Conservation (phyloP, 2,329 filamentous ascomycete genomes). For the Fragosphaeria purpurea region DNA sequence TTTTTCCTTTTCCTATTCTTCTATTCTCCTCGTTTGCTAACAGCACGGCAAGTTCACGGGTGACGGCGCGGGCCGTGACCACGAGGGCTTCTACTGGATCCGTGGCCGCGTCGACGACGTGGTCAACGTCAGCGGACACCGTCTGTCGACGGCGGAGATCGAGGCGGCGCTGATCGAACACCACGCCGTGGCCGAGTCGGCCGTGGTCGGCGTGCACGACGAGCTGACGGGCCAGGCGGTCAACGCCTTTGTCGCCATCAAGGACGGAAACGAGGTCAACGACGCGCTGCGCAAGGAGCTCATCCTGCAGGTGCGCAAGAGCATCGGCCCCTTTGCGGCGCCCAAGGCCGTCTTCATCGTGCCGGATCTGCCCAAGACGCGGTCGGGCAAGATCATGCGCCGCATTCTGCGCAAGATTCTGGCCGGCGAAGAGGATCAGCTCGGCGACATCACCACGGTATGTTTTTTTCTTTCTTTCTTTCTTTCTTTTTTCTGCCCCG, state of each 20-base stretch:
- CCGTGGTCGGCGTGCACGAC: slow-evolving; percentile 85
- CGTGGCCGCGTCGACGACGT: slow-evolving; percentile 96
- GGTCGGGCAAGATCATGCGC: slow-evolving; percentile 98
- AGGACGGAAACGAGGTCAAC: slow-evolving; percentile 65
- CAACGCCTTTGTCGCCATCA: slow-evolving; percentile 91
- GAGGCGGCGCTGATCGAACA: slow-evolving; percentile 95
- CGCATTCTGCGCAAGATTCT: slow-evolving; percentile 95
- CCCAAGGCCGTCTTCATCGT: slow-evolving; percentile 90
- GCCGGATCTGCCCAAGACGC: slow-evolving; percentile 90
- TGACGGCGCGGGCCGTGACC: slow-evolving; percentile 89
- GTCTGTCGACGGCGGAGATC: slow-evolving; percentile 93
- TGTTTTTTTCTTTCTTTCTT: slow-evolving; percentile 26
- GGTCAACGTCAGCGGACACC: slow-evolving; percentile 94
- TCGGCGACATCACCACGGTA: slow-evolving; percentile 88
- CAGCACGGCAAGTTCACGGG: slow-evolving; percentile 59
- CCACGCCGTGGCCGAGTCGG: slow-evolving; percentile 78
- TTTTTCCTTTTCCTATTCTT: not conserved
- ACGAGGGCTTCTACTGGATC: slow-evolving; percentile 99
- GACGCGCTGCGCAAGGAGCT: slow-evolving; percentile 89
- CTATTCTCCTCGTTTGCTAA: slow-evolving; percentile 6
- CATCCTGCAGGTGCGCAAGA: slow-evolving; percentile 89
- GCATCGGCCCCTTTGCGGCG: slow-evolving; percentile 92
- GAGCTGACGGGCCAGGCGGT: slow-evolving; percentile 95
- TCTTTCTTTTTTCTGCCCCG: not conserved
- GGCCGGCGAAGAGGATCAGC: slow-evolving; percentile 90